Evolutionary conservation across 352 stramenopile genomes (phyloP), one percentile per base, ranked within the genome.

Genomic region (Elongisporangium undulatum): DNA sequence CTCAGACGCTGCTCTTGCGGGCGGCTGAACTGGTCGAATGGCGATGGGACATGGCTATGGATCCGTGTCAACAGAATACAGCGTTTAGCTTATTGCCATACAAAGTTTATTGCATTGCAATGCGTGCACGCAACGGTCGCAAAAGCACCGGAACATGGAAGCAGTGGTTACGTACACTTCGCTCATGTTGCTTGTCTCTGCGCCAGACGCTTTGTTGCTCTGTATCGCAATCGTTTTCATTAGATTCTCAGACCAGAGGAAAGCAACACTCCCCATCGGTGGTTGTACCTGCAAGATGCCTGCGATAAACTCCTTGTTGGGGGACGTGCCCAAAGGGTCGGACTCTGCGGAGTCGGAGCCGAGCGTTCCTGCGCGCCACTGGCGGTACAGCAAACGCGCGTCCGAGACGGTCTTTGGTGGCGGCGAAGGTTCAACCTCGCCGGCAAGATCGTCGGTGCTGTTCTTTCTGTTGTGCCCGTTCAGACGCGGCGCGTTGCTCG

Each of bases 321-420:
- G 51, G 6, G 51, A 56, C 22, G 54, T 52, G 29, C 39, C 39
- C 20, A 38, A 9, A 21, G 34, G n/a, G 39, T 55, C 48, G 3
- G 29, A 41, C 29, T 41, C 5, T 9, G 62, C 55, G 20, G 79
- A 55, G 50, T 79, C 72, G 1, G 63, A 73, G 21, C 73, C 75
- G 4, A 78, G 71, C 24, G 80, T 78, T 49, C 76, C 68, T 19
- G 82, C 90, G 60, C 85, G 82, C 85, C 85, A 92, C 73, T 92
- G 74, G 54, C 85, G 78, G 53, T 94, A 94, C 55, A 89, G 69
- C 49, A 94, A 61, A 10, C 85, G 82, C 56, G 80, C 76, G 64
- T 90, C 82, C 19, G 82, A 85, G 39, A 79, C 69, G 13, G 80
- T 82, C 34, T 78, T 75, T 19, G 72, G 66, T 15, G 72, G 69